A percentile compares a stretch with the other conserved stretches of the same genome.
These are phyloP conservation scores for Bertia moriformis DNA, from an alignment of 2,329 filamentous ascomycete species.

Conservation along the genomic window DNA sequence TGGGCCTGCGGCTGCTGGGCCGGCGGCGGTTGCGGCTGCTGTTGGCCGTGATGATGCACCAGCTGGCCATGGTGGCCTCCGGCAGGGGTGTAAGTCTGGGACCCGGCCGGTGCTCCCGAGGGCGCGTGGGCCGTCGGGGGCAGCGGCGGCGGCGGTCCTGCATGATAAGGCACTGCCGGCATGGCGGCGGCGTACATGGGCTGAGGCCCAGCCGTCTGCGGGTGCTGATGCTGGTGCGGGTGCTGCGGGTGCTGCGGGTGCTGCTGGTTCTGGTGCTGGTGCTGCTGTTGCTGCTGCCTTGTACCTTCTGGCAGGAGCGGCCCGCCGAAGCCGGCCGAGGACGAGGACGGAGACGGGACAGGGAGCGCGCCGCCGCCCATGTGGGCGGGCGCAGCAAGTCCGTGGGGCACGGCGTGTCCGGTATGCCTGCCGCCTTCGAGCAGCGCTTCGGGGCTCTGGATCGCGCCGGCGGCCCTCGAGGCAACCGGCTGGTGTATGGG, in stretches of 20 bases:
- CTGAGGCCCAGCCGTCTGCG: background rate
- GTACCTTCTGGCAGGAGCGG: conserved; percentile 20
- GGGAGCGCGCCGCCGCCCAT: conserved; percentile 35
- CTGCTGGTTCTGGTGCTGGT: no score
- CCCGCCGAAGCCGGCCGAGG: conserved; percentile 14
- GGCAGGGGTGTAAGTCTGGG: background rate
- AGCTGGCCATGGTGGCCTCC: no score
- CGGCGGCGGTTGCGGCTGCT: no score
- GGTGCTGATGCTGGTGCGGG: no score
- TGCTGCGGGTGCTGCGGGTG: no score
- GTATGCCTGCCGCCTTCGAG: no score
- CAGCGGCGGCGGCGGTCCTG: background rate
- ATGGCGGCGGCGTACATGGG: background rate
- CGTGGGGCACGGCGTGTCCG: conserved; percentile 44
- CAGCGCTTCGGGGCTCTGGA: conserved; percentile 83
- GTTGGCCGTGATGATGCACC: no score
- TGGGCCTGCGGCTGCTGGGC: no score
- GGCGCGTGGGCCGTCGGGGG: background rate
- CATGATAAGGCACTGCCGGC: background rate
- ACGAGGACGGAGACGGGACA: conserved; percentile 36
- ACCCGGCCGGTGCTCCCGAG: no score
- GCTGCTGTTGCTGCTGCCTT: conserved; percentile 21
- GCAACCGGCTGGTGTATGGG: conserved; percentile 91
- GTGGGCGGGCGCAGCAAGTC: conserved; percentile 35
- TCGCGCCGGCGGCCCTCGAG: conserved; percentile 66